A percentile compares a stretch with the other conserved stretches of the same genome.
Conservation (phyloP, 805 yeast species). For the Monosporozyma aquatica region DNA sequence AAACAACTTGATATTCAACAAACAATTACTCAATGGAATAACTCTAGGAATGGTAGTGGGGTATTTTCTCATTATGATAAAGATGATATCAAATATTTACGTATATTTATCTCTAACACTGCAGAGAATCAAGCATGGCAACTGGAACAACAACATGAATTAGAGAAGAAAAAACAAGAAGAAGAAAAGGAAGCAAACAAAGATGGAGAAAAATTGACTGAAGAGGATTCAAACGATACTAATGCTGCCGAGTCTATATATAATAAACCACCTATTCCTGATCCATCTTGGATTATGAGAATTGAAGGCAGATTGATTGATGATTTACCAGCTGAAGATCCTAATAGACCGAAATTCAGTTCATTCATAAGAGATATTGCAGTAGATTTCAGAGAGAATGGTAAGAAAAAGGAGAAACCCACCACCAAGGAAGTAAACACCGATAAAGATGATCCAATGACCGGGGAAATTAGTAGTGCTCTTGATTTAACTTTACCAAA, state of each 20-base stretch:
- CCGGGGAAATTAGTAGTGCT: neutral
- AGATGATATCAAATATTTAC: slow-evolving; percentile 45
- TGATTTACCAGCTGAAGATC: slow-evolving; percentile 38
- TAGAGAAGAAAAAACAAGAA: no score
- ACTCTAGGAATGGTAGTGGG: slow-evolving; percentile 30
- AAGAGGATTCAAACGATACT: neutral
- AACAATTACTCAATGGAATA: slow-evolving; percentile 39
- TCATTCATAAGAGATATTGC: slow-evolving; percentile 76
- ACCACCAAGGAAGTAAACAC: neutral
- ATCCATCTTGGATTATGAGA: slow-evolving; percentile 70
- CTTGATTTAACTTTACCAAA: neutral
- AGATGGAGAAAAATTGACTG: neutral
- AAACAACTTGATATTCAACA: slow-evolving; percentile 84
- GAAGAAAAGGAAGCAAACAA: slow-evolving; percentile 8
- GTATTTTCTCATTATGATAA: slow-evolving; percentile 30
- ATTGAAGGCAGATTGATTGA: slow-evolving; percentile 78
- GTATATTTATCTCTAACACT: slow-evolving; percentile 76
- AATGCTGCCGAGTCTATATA: neutral
- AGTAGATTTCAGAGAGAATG: slow-evolving; percentile 49
- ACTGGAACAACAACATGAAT: slow-evolving; percentile 15
- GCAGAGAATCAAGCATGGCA: slow-evolving; percentile 90
- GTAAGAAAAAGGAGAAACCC: neutral
- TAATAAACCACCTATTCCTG: no score
- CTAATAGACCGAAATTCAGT: slow-evolving; percentile 55
- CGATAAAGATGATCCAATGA: neutral